These are phyloP conservation scores for Suhomyces taliae DNA, from an alignment of 1,139 yeast genomes.

Conservation along the genomic window DNA sequence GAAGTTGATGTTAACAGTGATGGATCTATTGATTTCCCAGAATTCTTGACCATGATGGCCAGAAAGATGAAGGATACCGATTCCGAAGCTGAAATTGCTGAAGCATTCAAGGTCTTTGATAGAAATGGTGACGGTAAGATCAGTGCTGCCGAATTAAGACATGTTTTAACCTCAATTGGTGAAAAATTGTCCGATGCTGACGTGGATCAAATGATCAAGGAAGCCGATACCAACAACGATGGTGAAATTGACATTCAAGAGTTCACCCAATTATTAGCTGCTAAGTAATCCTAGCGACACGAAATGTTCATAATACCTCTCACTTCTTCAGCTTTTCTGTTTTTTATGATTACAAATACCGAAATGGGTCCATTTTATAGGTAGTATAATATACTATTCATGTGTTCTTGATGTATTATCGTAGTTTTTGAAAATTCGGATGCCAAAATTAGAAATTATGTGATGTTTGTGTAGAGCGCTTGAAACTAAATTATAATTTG, in stretches of 20 bases:
- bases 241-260: constrained; percentile 96
- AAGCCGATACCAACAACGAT: constrained; percentile 93
- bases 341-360: background rate
- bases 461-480: background rate
- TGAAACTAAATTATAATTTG: background rate
- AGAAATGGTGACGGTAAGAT: constrained; percentile 96
- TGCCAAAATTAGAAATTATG: too few species aligned
- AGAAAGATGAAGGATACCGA: constrained; percentile 96
- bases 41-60: constrained; percentile 82
- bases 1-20: constrained; percentile 96
- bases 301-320: background rate
- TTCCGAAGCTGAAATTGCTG: constrained; percentile 94
- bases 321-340: background rate
- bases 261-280: constrained; percentile 75
- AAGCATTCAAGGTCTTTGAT: constrained; percentile 94
- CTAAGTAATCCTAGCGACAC: constrained; percentile 30
- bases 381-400: background rate
- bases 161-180: constrained; percentile 57
- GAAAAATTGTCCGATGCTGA: constrained; percentile 90
- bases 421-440: too few species aligned
- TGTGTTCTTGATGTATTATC: too few species aligned
- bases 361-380: background rate
- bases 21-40: constrained; percentile 91
- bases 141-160: constrained; percentile 93
- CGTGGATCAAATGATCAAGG: constrained; percentile 94